These are phyloP conservation scores for Rosa rugosa DNA, from an alignment of 306 rosid genomes.

Conservation along the genomic window DNA sequence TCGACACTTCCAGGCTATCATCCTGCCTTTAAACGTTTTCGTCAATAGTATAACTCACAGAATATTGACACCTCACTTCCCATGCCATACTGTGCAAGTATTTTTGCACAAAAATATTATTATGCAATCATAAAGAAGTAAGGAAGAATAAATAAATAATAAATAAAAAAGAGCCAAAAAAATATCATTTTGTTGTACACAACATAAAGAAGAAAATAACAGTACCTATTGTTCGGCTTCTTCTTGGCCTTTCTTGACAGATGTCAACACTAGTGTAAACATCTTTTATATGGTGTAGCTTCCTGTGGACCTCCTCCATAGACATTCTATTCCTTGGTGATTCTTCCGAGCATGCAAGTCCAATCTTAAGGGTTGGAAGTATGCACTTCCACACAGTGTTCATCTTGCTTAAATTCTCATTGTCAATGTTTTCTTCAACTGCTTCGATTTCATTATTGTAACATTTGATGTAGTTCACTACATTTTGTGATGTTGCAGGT, in stretches of 20 bases:
- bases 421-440: background rate
- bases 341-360: conserved; percentile 34
- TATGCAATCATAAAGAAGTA: no score
- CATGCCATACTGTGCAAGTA: no score
- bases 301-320: conserved; percentile 26
- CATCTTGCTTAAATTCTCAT: background rate
- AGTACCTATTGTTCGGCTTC: background rate
- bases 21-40: no score
- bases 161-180: no score
- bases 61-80: no score
- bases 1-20: no score
- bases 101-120: no score
- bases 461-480: background rate
- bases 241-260: background rate
- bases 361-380: conserved; percentile 23
- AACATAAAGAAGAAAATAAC: background rate
- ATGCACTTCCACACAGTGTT: conserved; percentile 17
- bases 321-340: conserved; percentile 32
- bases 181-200: no score
- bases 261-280: background rate
- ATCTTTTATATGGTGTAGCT: conserved; percentile 15
- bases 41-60: no score
- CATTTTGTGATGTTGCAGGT: background rate
- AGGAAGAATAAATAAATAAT: no score
- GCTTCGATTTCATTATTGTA: background rate